Percentiles rank a stretch among this genome's conserved stretches.
Conservation (phyloP, 805 yeast species). For the Teunomyces gatunensis region DNA sequence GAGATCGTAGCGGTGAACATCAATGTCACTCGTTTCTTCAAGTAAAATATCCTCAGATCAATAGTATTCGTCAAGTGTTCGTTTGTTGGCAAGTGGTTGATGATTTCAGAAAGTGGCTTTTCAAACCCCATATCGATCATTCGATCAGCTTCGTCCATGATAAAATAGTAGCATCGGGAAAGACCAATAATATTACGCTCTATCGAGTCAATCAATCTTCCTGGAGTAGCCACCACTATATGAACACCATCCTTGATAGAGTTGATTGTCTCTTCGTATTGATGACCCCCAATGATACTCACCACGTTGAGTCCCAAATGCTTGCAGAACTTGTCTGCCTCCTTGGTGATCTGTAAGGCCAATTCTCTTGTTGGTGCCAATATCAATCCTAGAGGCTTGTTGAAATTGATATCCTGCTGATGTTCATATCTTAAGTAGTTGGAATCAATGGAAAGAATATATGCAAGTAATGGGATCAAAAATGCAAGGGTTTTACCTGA, state of each 20-base stretch:
- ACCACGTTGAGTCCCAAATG: slow-evolving; percentile 46
- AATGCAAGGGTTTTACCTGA: slow-evolving; percentile 92
- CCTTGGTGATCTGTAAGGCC: slow-evolving; percentile 79
- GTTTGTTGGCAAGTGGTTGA: slow-evolving; percentile 51
- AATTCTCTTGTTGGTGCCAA: slow-evolving; percentile 93
- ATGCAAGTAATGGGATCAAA: slow-evolving; percentile 66
- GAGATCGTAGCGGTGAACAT: slow-evolving; percentile 97
- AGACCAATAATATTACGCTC: slow-evolving; percentile 64
- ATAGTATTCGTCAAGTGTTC: slow-evolving; percentile 18
- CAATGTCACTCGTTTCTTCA: slow-evolving; percentile 56
- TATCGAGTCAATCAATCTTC: slow-evolving; percentile 78
- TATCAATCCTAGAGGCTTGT: slow-evolving; percentile 74
- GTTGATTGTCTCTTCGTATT: slow-evolving; percentile 67
- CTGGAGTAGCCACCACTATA: slow-evolving; percentile 91
- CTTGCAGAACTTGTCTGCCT: slow-evolving; percentile 52
- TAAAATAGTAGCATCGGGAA: slow-evolving; percentile 60
- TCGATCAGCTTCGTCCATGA: slow-evolving; percentile 92
- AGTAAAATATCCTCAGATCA: slow-evolving; percentile 39
- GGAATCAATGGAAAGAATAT: slow-evolving; percentile 37
- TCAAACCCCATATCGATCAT: slow-evolving; percentile 97
- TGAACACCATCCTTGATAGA: slow-evolving; percentile 66
- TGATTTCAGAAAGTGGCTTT: slow-evolving; percentile 63
- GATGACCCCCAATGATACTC: slow-evolving; percentile 87
- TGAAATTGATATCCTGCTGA: slow-evolving; percentile 45
- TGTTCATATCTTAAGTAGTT: slow-evolving; percentile 36